Percentiles rank a stretch among this genome's conserved stretches.
Conservation (phyloP, 164 flowering plant genomes). For the Vitis riparia region DNA sequence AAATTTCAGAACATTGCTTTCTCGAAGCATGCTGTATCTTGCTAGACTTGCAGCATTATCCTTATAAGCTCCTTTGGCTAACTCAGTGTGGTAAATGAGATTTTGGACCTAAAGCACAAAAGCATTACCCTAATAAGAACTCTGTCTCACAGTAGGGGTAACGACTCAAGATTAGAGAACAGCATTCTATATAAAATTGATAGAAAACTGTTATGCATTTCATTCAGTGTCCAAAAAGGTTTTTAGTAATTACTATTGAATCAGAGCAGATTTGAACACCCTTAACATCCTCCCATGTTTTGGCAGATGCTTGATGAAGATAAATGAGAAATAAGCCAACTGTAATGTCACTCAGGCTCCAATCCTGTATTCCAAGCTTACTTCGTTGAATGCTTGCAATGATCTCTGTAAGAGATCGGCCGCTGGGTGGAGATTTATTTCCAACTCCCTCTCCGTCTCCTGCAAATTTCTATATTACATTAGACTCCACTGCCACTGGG, state of each 20-base stretch:
- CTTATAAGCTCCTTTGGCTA: constrained; percentile 81
- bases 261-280: constrained; percentile 74
- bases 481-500: constrained; percentile 6
- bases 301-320: constrained; percentile 78
- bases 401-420: constrained; percentile 70
- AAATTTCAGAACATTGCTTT: constrained; percentile 71
- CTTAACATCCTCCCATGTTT: constrained; percentile 62
- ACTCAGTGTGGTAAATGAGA: constrained; percentile 79
- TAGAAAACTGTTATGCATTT: too few species aligned
- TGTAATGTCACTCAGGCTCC: constrained; percentile 93
- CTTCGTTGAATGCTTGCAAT: constrained; percentile 76
- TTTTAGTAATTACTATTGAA: constrained; percentile 31
- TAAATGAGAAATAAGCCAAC: constrained; percentile 82
- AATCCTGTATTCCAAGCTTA: constrained; percentile 72
- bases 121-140: constrained; percentile 4
- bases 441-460: constrained; percentile 54
- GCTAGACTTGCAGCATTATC: constrained; percentile 61
- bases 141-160: not conserved
- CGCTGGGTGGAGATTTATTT: constrained; percentile 47
- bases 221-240: not conserved
- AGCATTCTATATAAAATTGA: not conserved
- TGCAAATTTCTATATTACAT: constrained; percentile 20
- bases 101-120: constrained; percentile 64
- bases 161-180: not conserved
- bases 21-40: constrained; percentile 79